These are phyloP conservation scores for Pinus albicaulis DNA, from an alignment of 75 land plant species.

Conservation along the genomic window DNA sequence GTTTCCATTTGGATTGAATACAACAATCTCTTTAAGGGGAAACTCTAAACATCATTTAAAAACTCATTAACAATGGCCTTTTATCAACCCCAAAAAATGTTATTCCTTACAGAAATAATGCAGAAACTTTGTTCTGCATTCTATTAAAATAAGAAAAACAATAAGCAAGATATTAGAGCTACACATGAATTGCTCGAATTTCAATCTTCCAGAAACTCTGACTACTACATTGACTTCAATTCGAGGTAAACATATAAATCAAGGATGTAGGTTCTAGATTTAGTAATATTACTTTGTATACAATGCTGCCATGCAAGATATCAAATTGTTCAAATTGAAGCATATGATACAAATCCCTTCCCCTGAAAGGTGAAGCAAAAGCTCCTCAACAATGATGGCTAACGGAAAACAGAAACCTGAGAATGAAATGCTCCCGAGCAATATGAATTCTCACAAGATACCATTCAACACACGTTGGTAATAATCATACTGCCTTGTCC, in stretches of 20 bases:
- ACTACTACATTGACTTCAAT: slow-evolving; percentile 1
- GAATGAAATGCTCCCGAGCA: not conserved
- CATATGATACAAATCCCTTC: not conserved
- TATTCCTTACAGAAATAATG: slow-evolving; percentile 1
- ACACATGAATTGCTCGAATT: not conserved
- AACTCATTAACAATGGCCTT: not conserved
- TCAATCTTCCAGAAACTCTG: slow-evolving; percentile 5
- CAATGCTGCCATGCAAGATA: slow-evolving; percentile 4
- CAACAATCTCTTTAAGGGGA: no score
- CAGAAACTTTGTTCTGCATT: slow-evolving; percentile 4
- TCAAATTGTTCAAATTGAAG: not conserved
- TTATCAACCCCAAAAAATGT: slow-evolving; percentile 7
- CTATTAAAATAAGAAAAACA: not conserved
- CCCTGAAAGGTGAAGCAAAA: not conserved
- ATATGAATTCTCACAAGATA: slow-evolving; percentile 56
- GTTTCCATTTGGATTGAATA: no score
- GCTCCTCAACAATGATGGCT: not conserved
- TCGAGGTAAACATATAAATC: not conserved
- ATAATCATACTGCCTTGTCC: slow-evolving; percentile 98
- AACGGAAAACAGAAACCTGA: not conserved
- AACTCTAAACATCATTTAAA: no score
- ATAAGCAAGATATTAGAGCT: slow-evolving; percentile 1
- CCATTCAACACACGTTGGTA: slow-evolving; percentile 99
- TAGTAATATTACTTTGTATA: slow-evolving; percentile 1
- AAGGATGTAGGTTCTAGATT: not conserved